phyloP scores from a whole-genome alignment of 2,329 filamentous ascomycete species.

The Trichoderma pleuroti region DNA sequence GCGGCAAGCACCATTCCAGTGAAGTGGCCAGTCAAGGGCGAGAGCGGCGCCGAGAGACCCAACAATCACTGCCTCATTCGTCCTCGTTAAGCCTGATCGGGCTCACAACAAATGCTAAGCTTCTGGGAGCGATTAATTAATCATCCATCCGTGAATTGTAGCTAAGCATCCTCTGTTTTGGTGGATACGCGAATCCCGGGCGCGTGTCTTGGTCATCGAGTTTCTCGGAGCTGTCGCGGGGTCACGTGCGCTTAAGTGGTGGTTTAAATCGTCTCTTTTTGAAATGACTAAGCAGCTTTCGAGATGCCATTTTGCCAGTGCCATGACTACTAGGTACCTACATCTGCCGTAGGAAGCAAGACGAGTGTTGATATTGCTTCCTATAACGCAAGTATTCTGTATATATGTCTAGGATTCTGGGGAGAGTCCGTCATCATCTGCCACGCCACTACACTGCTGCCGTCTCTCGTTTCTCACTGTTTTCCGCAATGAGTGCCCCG shows the following conservation, averaged over 20 bases:
- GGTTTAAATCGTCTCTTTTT: neutral
- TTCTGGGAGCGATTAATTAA: conserved; percentile 1
- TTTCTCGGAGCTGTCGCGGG: neutral
- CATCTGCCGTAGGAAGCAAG: neutral
- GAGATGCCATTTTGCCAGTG: neutral
- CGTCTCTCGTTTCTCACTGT: conserved; percentile 10
- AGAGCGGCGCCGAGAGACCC: neutral
- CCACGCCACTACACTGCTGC: neutral
- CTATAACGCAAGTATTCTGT: neutral
- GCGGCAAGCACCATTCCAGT: conserved; percentile 16
- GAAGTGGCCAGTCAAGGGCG: conserved; percentile 16
- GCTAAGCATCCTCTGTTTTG: conserved; percentile 6
- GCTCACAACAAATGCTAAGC: neutral
- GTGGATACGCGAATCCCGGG: conserved; percentile 16
- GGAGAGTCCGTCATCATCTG: conserved; percentile 8
- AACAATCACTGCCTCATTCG: conserved; percentile 10
- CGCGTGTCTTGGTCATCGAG: conserved; percentile 15
- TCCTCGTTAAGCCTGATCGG: conserved; percentile 11
- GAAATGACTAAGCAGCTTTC: neutral
- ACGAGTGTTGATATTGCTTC: neutral
- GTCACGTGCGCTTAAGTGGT: neutral
- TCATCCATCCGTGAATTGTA: neutral
- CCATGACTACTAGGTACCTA: neutral
- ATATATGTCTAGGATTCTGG: conserved; percentile 12
- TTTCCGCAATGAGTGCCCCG: conserved; percentile 29